Base-by-base conservation (phyloP, 176 grass and related monocot species). In the Saccharum officinarum region DNA sequence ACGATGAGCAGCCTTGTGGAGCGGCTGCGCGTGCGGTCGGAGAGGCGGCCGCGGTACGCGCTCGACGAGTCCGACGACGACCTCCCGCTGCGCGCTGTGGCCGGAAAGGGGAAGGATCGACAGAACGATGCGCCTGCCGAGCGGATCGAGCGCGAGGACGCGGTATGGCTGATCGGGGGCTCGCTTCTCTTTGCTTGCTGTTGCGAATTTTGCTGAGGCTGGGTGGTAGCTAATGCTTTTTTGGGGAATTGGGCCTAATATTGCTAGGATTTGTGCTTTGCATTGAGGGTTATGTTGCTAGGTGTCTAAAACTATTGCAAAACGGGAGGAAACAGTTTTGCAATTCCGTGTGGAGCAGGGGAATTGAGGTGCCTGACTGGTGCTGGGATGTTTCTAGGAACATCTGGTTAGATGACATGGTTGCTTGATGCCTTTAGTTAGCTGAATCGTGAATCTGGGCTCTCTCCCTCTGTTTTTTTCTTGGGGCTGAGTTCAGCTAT, bases 1-100 rank as follows among this genome's bases (percentile, higher is more conserved):
- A 99, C 36, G 76, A 99, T 99, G 97, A 97, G 92, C 79, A 99
- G 97, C 73, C 91, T 99, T 46, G 94, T 95, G 65, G 97, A 99
- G 97, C 81, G 97, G 82, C 90, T 99, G 81, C 90, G 97, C 37
- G 97, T 87, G 75, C 91, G 97, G 88, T 99, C 97, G 37, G 97
- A 99, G 39, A 99, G 91, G 82, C 91, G 93, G 71, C 97, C 97
- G 66, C 82, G 88, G 59, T 99, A 99, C 83, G 86, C 26, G 54
- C 84, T 97, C 0, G 97, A 99, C 44, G 97, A 94, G 46, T 99
- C 94, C 5, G 97, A 99, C 71, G 97, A 99, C 40, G 97, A 99
- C 12, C 83, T 94, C 18, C 89, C 79, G 66, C 83, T 82, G 17
- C 82, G 76, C 62, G 79, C 71, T 26, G 85, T 74, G 18, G 59